Evolutionary conservation across 768 basidiomycete genomes (phyloP), one percentile per base, ranked within the genome.

Genomic region (Naganishia onofrii): DNA sequence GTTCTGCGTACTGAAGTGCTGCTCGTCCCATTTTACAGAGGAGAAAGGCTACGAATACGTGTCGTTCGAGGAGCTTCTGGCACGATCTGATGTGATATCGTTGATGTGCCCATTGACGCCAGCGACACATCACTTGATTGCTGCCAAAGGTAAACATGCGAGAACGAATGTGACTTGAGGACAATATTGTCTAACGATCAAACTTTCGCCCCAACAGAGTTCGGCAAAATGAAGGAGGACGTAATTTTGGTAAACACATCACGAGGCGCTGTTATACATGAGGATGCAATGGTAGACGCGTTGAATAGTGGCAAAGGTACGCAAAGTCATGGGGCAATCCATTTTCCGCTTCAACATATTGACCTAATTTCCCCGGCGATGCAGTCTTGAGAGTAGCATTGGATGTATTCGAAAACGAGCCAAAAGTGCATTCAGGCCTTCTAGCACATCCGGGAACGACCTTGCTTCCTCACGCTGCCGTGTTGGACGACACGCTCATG

Each of bases 201-300:
- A 1, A 12, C n/a, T 10, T 88, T 93, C 0, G 87, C 87, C 13
- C 89, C 90, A 79, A 86, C 85, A 74, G 87, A 87, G 84, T 91
- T 95, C 68, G 83, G 88, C 58, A 83, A 84, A 74, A 83, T 95
- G 83, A 93, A 90, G 82, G 86, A 85, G 53, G 90, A 90, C 5
- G 85, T 87, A 2, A 85, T 92, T 66, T 85, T 94, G 75, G 85
- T 93, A 71, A 93, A 93, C 80, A 93, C 92, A 2, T 91, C 92
- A 26, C 83, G 93, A n/a, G 93, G 93, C 13, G 93, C 90, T 76
- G 87, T 95, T 29, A 85, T 96, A 38, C 90, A 95, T 72, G 92
- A 95, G 81, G 87, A 86, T 7, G 93, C 91, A 4, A 84, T 97
- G 83, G 90, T 95, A 71, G 85, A 85, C 32, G 92, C 92, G 28